Base-by-base conservation (phyloP, 768 basidiomycete genomes). In the Lyophyllum shimeji region DNA sequence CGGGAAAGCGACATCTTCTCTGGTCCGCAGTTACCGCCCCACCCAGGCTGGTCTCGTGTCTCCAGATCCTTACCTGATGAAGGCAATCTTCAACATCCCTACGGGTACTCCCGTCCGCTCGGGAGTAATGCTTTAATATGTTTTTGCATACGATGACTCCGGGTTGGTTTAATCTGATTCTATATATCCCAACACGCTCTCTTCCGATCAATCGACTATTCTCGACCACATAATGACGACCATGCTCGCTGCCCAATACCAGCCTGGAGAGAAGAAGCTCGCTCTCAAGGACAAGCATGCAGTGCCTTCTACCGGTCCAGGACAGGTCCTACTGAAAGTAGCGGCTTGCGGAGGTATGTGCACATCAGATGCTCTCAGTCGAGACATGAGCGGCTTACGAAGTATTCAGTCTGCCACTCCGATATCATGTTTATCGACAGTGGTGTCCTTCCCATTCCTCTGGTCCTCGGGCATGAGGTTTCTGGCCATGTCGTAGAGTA, bases 341-440 rank as follows among this genome's bases (percentile, higher is more conserved):
- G 54, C 54, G 5, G 54, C 54, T 31, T 55, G 54, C 27, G 54
- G 54, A 55, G 54, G 54, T 50, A 45, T 42, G 54, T 40, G 21
- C 24, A 17, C 17, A 7, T 11, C 48, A 24, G 15, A 40, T 40
- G 11, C 24, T 17, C n/a, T 40, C 29, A 5, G 29, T 17, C 8
- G 15, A 17, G 37, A 3, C 7, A 20, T 11, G 13, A 23, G 3
- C 17, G 40, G 33, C 23, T 18, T 15, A 8, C 11, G 18, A 6
- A 39, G 29, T n/a, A 17, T 42, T 21, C 4, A 55, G 54, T 55
- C 18, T 55, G 54, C 31, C 54, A 55, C 31, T 55, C 54, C 33
- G 54, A 55, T 18, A 50, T 55, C 8, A 55, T 55, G 54, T 55
- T 55, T n/a, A 55, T 55, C 20, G 54, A 55, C 31, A 40, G 48